Evolutionary conservation across 306 rosid genomes (phyloP), one percentile per base, ranked within the genome.

Genomic region (Parietaria judaica): DNA sequence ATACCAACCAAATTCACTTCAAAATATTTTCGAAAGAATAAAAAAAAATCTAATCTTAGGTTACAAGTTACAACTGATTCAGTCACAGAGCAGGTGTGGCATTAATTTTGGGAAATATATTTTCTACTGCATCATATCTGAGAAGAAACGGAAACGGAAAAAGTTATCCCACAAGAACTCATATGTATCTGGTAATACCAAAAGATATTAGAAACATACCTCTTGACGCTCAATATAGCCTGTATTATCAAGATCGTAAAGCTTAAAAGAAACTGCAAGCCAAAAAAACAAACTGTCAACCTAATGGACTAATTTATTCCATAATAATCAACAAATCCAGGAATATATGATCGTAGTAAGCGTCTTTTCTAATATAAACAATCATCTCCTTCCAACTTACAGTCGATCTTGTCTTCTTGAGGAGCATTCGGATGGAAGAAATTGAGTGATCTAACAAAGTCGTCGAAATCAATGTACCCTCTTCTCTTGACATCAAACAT

Each of bases 381-480:
- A 8, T 60, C 52, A 36, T 17, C 57, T 66, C 31, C 61, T 34
- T 58, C 43, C 47, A 72, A 80, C 87, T 71, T 77, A 94, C 99
- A 94, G 13, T 88, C 90, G 41, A 94, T 86, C 71, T 94, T 94
- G 77, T 70, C 89, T 66, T 94, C 72, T 35, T 48, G 76, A 3
- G 95, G 69, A 60, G 84, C 72, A 74, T 73, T 69, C 57, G 97
- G 99, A 70, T 94, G 99, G 74, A 94, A 94, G 64, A 94, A 84
- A 71, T 78, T 80, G 51, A 94, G 90, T 67, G 99, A 80, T 83
- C 94, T 84, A 14, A 94, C 99, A 48, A 94, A 94, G 62, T 94
- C 99, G 36, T 80, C 89, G 63, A 94, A 94, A 75, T 88, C 99
- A 70, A 94, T 84, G 60, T 65, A 78, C 64, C 99, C 89, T 61